Conservation (phyloP, 164 flowering plant genomes). For the Magnolia officinalis region DNA sequence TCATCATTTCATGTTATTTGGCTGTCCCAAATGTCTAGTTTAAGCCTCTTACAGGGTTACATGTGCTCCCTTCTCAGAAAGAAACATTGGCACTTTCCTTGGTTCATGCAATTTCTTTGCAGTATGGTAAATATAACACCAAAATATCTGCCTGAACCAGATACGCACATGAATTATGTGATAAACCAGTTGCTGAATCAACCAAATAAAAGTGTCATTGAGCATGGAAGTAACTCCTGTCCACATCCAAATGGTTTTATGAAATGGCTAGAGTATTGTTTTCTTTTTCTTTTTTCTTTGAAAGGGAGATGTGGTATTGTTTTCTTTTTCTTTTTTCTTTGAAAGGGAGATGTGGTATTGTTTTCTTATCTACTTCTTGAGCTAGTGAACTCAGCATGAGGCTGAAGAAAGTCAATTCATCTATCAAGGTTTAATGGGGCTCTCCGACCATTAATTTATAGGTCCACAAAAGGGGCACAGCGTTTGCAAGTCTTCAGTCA, state of each 20-base stretch:
- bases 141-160: not conserved
- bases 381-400: too few species aligned
- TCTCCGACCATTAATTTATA: too few species aligned
- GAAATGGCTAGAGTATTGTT: too few species aligned
- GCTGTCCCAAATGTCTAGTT: not conserved
- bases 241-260: not conserved
- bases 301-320: too few species aligned
- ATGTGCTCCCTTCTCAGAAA: not conserved
- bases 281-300: too few species aligned
- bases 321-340: too few species aligned
- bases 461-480: too few species aligned
- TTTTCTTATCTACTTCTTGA: too few species aligned
- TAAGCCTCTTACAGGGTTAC: not conserved
- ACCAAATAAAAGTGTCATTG: not conserved
- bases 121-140: not conserved
- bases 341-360: too few species aligned
- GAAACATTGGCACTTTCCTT: not conserved
- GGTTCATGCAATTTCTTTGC: not conserved
- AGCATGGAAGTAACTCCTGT: not conserved
- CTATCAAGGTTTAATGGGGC: too few species aligned
- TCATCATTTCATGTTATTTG: not conserved
- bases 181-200: not conserved
- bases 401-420: too few species aligned
- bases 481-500: too few species aligned
- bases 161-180: not conserved